Base-by-base conservation (phyloP, 192 early-diverging fungal genomes). In the Haplosporangium gracile region DNA sequence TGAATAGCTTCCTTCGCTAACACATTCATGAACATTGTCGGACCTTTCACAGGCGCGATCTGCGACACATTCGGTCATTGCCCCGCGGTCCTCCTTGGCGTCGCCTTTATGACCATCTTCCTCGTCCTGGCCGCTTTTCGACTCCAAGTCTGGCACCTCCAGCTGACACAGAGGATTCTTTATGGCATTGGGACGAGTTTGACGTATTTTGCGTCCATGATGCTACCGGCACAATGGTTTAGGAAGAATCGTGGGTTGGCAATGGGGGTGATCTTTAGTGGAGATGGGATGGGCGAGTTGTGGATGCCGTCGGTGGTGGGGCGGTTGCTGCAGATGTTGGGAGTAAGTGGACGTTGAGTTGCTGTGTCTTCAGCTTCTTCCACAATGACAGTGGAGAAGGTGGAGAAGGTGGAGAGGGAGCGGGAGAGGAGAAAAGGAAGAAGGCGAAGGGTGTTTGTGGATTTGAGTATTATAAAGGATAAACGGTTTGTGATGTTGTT, bases 211-310 rank as follows among this genome's bases (percentile, higher is more conserved):
- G 89, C 93, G 11, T 90, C 90, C 24, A 87, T 92, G 9, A 87
- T 89, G 6, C 82, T 92, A 24, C 92, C 93, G 2, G 88, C 91
- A 15, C 89, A 93, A 63, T 94, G 91, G 91, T 94, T 93, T 70
- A 87, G 81, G 53, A 89, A 83, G 69, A 76, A 82, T 11, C 89
- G 93, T 36, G 90, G 90, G 0, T 77, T 94, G 34, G 93, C 93
- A 0, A 93, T 90, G 29, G 93, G 93, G 36, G n/a, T 70, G 11
- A 16, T 11, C 0, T 24, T 32, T 22, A 36, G 29, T 13, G 65
- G 65, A 15, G 65, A 1, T 22, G 65, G 65, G 16, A 11, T 68
- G 4, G 65, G 65, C 5, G 65, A 26, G 29, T 36, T 68, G 9
- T 68, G 26, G 65, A 68, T 68, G 3, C 1, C 65, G 7, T 26